Conservation (phyloP, 2,329 filamentous ascomycete species). For the Trichoderma sp. region DNA sequence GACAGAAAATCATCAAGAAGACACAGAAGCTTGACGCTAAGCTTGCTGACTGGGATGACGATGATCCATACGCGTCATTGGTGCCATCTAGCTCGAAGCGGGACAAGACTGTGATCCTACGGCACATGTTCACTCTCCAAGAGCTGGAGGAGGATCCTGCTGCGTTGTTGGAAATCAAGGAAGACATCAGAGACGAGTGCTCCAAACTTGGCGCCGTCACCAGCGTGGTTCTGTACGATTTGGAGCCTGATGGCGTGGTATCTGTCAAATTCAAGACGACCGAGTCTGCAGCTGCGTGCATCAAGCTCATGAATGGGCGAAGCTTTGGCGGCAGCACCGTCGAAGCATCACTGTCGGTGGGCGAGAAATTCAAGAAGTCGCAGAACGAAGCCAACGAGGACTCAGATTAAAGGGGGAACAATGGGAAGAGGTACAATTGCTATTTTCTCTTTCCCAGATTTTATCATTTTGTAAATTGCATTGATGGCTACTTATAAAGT, state of each 20-base stretch:
- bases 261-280: conserved; percentile 78
- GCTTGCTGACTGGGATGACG: conserved; percentile 93
- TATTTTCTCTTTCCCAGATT: background rate
- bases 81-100: conserved; percentile 53
- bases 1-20: conserved; percentile 87
- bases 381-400: conserved; percentile 54
- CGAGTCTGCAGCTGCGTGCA: conserved; percentile 71
- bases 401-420: conserved; percentile 33
- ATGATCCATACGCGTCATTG: conserved; percentile 61
- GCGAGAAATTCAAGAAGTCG: conserved; percentile 73
- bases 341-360: conserved; percentile 69
- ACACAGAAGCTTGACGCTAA: conserved; percentile 90
- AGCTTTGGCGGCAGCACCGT: conserved; percentile 73
- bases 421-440: background rate
- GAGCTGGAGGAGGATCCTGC: conserved; percentile 84
- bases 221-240: conserved; percentile 87
- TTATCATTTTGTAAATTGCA: background rate
- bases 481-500: background rate
- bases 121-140: conserved; percentile 87
- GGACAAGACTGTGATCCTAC: conserved; percentile 83
- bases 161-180: conserved; percentile 85
- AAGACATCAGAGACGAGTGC: conserved; percentile 91
- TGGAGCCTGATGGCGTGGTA: conserved; percentile 80
- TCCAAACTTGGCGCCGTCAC: conserved; percentile 83
- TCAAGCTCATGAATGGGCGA: conserved; percentile 76